Evolutionary conservation across 305 asterid species (phyloP).

Genomic region (Salvia sclarea): DNA sequence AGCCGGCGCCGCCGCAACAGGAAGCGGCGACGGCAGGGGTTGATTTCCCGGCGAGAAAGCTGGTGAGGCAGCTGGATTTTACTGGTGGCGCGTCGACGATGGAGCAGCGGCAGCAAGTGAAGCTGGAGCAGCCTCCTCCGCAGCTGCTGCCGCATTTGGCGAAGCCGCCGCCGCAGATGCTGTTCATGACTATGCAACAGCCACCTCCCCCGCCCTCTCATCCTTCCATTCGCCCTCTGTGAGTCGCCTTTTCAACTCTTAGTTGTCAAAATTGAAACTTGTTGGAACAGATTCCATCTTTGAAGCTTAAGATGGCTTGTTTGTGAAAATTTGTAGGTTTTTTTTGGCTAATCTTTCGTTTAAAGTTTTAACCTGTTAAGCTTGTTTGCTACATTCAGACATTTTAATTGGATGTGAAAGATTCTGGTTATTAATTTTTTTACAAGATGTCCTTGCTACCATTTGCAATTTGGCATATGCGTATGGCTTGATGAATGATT

Average conservation of each 20-base stretch:
- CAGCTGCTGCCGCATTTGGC: conserved; percentile 28
- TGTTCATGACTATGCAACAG: conserved; percentile 48
- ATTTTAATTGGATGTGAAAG: not conserved
- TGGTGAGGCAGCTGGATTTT: conserved; percentile 84
- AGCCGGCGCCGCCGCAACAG: conserved; percentile 37
- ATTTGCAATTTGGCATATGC: not conserved
- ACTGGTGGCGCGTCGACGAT: conserved; percentile 43
- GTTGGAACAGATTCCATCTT: not conserved
- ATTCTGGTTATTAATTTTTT: not conserved
- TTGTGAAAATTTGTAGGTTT: conserved; percentile 13
- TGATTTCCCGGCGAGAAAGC: conserved; percentile 68
- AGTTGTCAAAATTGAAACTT: not conserved
- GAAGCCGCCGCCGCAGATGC: conserved; percentile 39
- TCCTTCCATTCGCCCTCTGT: conserved; percentile 45
- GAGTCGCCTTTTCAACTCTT: conserved; percentile 34
- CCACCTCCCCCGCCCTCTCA: conserved; percentile 45
- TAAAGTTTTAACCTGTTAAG: conserved; percentile 20
- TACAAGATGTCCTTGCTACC: not conserved
- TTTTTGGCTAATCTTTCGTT: not conserved
- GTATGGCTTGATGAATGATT: conserved; percentile 2
- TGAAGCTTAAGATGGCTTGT: not conserved
- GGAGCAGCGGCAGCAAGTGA: conserved; percentile 43
- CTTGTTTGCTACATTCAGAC: conserved; percentile 1
- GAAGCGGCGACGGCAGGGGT: conserved; percentile 39
- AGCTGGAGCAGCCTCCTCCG: conserved; percentile 34